Percentiles rank a stretch among this genome's conserved stretches.
Evolutionary conservation across 768 basidiomycete genomes (phyloP).

Genomic region (Suillus subluteus): DNA sequence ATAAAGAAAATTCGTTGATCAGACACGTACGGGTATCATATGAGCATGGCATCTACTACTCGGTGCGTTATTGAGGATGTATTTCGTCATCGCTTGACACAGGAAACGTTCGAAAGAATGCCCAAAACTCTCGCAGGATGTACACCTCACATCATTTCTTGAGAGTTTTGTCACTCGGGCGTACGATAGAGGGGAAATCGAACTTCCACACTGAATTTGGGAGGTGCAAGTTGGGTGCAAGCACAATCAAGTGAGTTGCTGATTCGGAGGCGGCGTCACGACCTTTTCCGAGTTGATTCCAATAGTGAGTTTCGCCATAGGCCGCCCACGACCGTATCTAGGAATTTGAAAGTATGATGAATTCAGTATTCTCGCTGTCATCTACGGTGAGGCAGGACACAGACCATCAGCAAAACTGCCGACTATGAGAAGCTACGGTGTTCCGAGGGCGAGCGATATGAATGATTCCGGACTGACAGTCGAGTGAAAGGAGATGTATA

Average conservation of each 20-base stretch:
- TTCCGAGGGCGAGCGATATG: not conserved
- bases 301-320: slow-evolving; percentile 4
- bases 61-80: slow-evolving; percentile 53
- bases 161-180: slow-evolving; percentile 13
- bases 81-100: slow-evolving; percentile 42
- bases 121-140: not conserved
- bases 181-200: slow-evolving; percentile 20
- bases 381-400: not conserved
- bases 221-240: slow-evolving; percentile 3
- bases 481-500: not conserved
- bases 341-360: slow-evolving; percentile 1
- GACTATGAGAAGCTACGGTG: not conserved
- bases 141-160: slow-evolving; percentile 19
- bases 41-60: slow-evolving; percentile 48
- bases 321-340: not conserved
- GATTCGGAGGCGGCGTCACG: not conserved
- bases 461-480: not conserved
- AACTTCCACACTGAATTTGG: slow-evolving; percentile 14
- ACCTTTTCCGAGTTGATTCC: slow-evolving; percentile 3
- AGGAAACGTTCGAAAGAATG: slow-evolving; percentile 8
- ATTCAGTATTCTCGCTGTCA: slow-evolving; percentile 3
- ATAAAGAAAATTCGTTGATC: not conserved
- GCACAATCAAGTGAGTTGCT: slow-evolving; percentile 2
- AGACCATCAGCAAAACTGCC: not conserved
- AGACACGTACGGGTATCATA: slow-evolving; percentile 53